Percentiles rank a stretch among this genome's conserved stretches.
Evolutionary conservation across 2,329 filamentous ascomycete species (phyloP).

Genomic region (Xylariales sp.): DNA sequence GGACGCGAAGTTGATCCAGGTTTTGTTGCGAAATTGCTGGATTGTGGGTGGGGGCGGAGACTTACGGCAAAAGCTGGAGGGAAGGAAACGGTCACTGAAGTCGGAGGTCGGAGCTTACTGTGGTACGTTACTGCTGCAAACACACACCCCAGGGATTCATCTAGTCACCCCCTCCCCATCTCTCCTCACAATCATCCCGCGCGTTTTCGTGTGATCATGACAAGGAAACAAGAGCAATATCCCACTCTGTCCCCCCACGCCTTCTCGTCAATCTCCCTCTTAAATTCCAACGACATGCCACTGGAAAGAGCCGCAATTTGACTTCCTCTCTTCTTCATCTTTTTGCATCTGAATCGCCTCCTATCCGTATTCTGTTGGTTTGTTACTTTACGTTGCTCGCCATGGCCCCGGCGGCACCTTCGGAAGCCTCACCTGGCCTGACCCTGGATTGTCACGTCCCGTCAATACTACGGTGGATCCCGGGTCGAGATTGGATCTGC

Average conservation of each 20-base stretch:
- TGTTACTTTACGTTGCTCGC: neutral
- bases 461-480: no score
- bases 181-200: constrained; percentile 2
- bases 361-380: neutral
- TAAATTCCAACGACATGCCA: constrained; percentile 19
- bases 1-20: constrained; percentile 1
- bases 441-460: no score
- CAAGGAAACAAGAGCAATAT: constrained; percentile 12
- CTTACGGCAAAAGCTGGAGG: constrained; percentile 1
- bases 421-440: no score
- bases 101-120: neutral
- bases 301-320: constrained; percentile 4
- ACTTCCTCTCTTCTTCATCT: neutral
- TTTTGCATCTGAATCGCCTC: neutral
- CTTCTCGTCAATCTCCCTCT: constrained; percentile 6
- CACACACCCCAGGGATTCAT: no score
- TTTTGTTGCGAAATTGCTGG: constrained; percentile 9
- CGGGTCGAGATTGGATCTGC: no score
- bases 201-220: neutral
- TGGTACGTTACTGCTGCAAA: no score
- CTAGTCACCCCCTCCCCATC: no score
- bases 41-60: constrained; percentile 9
- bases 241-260: constrained; percentile 14
- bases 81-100: neutral
- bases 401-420: neutral